Percentiles rank a stretch among this genome's conserved stretches.
Conservation (phyloP, 352 stramenopile genomes). For the Globisporangium mamillatum region DNA sequence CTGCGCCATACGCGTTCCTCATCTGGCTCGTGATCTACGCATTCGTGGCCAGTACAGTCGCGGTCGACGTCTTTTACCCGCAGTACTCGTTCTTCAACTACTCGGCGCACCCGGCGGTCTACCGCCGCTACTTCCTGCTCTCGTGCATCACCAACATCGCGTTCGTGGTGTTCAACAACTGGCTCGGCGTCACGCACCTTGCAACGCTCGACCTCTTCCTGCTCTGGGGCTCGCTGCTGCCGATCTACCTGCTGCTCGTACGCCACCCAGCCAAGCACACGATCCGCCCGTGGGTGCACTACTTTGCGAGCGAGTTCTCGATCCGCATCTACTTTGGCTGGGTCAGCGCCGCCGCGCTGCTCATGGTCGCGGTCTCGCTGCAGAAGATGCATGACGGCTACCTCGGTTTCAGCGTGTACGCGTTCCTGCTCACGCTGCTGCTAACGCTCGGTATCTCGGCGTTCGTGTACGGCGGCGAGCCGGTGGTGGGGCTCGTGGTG, state of each 20-base stretch:
- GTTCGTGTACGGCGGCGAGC: constrained; percentile 48
- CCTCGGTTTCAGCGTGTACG: constrained; percentile 49
- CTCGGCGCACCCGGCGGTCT: constrained; percentile 39
- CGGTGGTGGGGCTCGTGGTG: constrained; percentile 47
- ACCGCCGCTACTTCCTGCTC: constrained; percentile 54
- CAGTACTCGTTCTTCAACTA: constrained; percentile 57
- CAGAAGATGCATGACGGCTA: constrained; percentile 45
- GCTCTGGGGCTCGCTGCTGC: constrained; percentile 47
- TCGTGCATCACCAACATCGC: constrained; percentile 47
- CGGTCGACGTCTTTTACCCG: constrained; percentile 53
- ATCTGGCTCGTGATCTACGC: constrained; percentile 61
- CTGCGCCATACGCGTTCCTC: constrained; percentile 40
- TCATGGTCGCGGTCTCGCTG: constrained; percentile 43
- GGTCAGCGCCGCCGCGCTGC: constrained; percentile 41
- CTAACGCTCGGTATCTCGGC: constrained; percentile 44
- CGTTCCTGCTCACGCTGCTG: constrained; percentile 32
- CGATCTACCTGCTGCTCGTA: constrained; percentile 56
- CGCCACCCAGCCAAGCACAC: constrained; percentile 42
- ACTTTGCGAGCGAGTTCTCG: constrained; percentile 57
- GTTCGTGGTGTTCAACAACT: constrained; percentile 40
- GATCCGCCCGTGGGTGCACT: constrained; percentile 45
- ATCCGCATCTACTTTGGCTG: constrained; percentile 59
- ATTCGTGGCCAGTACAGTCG: constrained; percentile 38
- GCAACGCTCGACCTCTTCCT: constrained; percentile 23
- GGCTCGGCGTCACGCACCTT: constrained; percentile 21